These are phyloP conservation scores for Calonectria montana DNA, from an alignment of 2,329 filamentous ascomycete species.

Conservation along the genomic window DNA sequence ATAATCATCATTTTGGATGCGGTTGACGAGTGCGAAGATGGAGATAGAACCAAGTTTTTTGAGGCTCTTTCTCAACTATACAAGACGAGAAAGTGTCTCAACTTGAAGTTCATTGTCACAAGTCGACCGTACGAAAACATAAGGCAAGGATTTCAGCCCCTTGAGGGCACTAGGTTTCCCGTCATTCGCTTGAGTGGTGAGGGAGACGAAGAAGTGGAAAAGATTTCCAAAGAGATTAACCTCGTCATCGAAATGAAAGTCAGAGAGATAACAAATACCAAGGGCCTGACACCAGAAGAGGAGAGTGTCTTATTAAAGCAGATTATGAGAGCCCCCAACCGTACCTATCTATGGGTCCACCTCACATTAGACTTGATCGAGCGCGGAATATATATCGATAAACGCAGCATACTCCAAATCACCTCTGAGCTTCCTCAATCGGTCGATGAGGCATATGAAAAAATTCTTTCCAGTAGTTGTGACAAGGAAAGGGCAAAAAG, in stretches of 20 bases:
- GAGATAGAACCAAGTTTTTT: background rate
- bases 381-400: slow-evolving; percentile 16
- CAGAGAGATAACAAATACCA: background rate
- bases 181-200: slow-evolving; percentile 36
- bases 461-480: slow-evolving; percentile 34
- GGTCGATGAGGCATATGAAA: slow-evolving; percentile 42
- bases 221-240: slow-evolving; percentile 38
- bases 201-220: slow-evolving; percentile 23
- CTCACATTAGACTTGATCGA: slow-evolving; percentile 34
- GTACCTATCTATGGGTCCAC: slow-evolving; percentile 44
- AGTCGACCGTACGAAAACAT: slow-evolving; percentile 46
- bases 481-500: slow-evolving; percentile 23
- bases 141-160: slow-evolving; percentile 26
- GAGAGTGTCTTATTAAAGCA: slow-evolving; percentile 14
- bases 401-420: slow-evolving; percentile 11
- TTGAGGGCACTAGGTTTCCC: slow-evolving; percentile 12
- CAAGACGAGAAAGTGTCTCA: background rate
- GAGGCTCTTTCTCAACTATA: background rate
- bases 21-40: background rate
- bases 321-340: slow-evolving; percentile 27
- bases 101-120: slow-evolving; percentile 52
- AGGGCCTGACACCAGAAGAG: slow-evolving; percentile 21
- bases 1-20: background rate
- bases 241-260: slow-evolving; percentile 26
- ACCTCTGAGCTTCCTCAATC: slow-evolving; percentile 30